A percentile compares a stretch with the other conserved stretches of the same genome.
phyloP scores from a whole-genome alignment of 2,329 filamentous ascomycete genomes.

The Hysterium pulicare region DNA sequence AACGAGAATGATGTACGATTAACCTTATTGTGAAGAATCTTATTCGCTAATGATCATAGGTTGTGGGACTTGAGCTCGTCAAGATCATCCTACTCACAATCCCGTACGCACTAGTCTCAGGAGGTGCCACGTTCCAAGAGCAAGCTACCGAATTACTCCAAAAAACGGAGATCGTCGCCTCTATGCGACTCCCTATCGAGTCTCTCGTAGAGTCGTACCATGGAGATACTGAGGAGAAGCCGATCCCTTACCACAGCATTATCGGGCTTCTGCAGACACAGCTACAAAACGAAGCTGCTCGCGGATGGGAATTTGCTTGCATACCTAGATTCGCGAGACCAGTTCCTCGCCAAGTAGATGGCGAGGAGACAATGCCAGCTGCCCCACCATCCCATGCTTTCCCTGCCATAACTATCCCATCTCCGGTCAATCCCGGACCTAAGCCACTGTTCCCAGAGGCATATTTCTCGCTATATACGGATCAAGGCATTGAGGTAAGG shows the following conservation, averaged over 20 bases:
- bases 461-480: slow-evolving; percentile 86
- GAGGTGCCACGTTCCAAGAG: slow-evolving; percentile 50
- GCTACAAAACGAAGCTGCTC: slow-evolving; percentile 70
- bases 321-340: slow-evolving; percentile 53
- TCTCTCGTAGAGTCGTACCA: slow-evolving; percentile 81
- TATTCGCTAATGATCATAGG: slow-evolving; percentile 37
- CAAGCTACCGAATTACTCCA: slow-evolving; percentile 76
- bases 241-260: slow-evolving; percentile 64
- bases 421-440: slow-evolving; percentile 69
- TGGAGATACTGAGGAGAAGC: slow-evolving; percentile 55
- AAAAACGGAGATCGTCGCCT: slow-evolving; percentile 92
- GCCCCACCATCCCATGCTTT: slow-evolving; percentile 68
- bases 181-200: slow-evolving; percentile 81
- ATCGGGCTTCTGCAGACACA: slow-evolving; percentile 83
- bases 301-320: slow-evolving; percentile 70
- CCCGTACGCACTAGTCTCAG: slow-evolving; percentile 68
- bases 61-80: slow-evolving; percentile 75
- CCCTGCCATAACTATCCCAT: slow-evolving; percentile 71
- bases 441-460: slow-evolving; percentile 85
- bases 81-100: slow-evolving; percentile 95
- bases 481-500: slow-evolving; percentile 68
- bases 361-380: slow-evolving; percentile 54
- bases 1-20: slow-evolving; percentile 83
- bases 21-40: background rate
- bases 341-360: slow-evolving; percentile 55